These are phyloP conservation scores for Acanthamoeba lenticulata DNA, from an alignment of 208 protist genomes.

Conservation along the genomic window DNA sequence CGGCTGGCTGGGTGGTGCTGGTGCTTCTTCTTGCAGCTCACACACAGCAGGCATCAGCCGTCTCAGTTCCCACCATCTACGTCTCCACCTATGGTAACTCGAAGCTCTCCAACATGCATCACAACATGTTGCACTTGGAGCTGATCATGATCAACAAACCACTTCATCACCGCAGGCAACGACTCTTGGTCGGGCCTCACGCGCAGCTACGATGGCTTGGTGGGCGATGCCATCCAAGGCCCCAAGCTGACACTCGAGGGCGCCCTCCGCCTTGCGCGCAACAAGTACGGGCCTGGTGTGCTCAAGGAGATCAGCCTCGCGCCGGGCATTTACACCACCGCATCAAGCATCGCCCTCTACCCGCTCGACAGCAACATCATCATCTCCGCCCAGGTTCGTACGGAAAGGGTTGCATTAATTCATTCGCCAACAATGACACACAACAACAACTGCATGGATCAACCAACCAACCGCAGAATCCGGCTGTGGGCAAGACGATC, in stretches of 20 bases:
- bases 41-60: no score
- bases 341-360: neutral
- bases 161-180: neutral
- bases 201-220: neutral
- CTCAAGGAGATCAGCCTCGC: neutral
- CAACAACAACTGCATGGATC: neutral
- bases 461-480: neutral
- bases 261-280: neutral
- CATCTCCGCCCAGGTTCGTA: neutral
- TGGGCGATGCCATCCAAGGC: neutral
- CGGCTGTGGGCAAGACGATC: neutral
- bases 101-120: neutral
- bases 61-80: neutral
- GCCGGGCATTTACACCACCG: neutral
- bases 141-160: neutral
- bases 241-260: neutral
- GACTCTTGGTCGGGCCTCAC: neutral
- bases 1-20: no score
- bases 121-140: no score
- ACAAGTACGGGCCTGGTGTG: neutral
- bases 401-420: neutral
- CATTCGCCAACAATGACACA: neutral
- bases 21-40: no score
- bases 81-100: neutral
- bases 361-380: neutral